phyloP scores from a whole-genome alignment of 768 basidiomycete genomes.

The Rhodosporidiobolus odoratus region DNA sequence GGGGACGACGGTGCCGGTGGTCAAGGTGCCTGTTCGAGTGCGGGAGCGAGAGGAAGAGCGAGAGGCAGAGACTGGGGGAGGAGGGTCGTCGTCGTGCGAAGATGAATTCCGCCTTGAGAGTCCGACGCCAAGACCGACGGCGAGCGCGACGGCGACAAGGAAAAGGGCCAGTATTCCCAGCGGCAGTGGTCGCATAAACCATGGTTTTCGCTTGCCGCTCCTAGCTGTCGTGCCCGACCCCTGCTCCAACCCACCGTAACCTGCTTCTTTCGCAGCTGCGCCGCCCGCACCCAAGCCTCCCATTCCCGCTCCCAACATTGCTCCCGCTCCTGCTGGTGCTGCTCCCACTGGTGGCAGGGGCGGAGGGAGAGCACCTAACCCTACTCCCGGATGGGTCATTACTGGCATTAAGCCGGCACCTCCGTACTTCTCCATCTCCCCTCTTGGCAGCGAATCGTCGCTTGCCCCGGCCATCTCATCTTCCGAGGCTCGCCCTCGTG shows the following conservation, averaged over 20 bases:
- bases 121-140: constrained; percentile 35
- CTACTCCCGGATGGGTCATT: background rate
- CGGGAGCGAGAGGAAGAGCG: background rate
- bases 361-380: background rate
- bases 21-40: background rate
- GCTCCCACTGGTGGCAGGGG: background rate
- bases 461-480: background rate
- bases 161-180: constrained; percentile 14
- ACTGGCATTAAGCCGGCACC: background rate
- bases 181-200: constrained; percentile 30
- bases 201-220: constrained; percentile 14
- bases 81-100: background rate
- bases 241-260: background rate
- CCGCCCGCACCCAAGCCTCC: background rate
- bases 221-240: constrained; percentile 20
- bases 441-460: background rate
- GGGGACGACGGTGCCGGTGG: constrained; percentile 26
- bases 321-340: background rate
- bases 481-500: constrained; percentile 16
- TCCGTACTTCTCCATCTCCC: constrained; percentile 14
- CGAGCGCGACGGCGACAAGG: constrained; percentile 30
- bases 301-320: background rate
- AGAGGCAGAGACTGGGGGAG: background rate
- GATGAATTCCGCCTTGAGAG: background rate
- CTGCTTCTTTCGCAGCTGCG: background rate